Evolutionary conservation across 2,329 filamentous ascomycete species (phyloP), one percentile per base, ranked within the genome.

Genomic region (Pseudogymnoascus sp.): DNA sequence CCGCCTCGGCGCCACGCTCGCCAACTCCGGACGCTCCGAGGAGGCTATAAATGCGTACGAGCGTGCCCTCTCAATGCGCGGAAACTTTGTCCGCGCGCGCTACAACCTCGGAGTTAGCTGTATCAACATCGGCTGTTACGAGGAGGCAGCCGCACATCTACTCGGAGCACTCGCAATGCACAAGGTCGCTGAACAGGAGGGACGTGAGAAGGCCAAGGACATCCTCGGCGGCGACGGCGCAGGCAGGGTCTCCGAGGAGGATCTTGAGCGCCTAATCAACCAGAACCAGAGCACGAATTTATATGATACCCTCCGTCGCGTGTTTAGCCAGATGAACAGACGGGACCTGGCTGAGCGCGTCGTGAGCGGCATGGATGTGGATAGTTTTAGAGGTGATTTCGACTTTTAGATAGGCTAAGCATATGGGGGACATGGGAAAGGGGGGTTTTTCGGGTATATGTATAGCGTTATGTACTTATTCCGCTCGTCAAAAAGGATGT

Each of bases 41-140:
- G 94, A 99, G 74, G 94, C 94, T 62, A 99, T 99, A 69, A 89
- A 92, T 47, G 94, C 94, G 0, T 99, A 99, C 75, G 91, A 95
- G 70, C 91, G 93, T 71, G 94, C 94, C 0, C 83, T 99, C 7
- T 88, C 86, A 43, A 83, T 97, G 63, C 89, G 92, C 61, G 90
- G 93, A 60, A 99, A 99, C 77, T 99, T 99, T 72, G 95, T 99
- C 16, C 89, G 94, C 62, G 94, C 94, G 2, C 84, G 94, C 47
- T 99, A 99, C 78, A 99, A 99, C 75, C 84, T 99, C 1, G 94
- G 94, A 50, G 94, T 97, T 8, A 90, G 86, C 63, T 97, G 94
- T 74, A 97, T 99, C 74, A 97, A 97, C 75, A 96, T 97, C 67
- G 92, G 92, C 60, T 97, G 93, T 75, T 92, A 91, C 73, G 88